Conservation (phyloP, 768 basidiomycete genomes). For the Lyophyllum shimeji region DNA sequence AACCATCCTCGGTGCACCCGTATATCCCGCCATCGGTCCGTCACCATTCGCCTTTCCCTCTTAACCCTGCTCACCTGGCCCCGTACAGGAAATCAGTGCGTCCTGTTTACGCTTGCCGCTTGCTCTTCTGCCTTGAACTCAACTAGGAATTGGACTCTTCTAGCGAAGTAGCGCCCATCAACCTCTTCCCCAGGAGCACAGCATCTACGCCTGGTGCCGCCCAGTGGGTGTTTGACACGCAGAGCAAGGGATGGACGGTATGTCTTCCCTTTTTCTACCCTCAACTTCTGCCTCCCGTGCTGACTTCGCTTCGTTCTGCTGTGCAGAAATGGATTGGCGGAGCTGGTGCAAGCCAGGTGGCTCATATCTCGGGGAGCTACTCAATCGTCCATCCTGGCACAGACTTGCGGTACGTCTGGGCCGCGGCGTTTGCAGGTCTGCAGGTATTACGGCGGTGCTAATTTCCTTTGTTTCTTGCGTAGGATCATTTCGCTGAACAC, state of each 20-base stretch:
- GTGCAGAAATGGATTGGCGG: conserved; percentile 52
- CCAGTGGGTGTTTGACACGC: conserved; percentile 60
- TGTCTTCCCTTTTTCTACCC: conserved; percentile 6
- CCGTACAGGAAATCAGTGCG: conserved; percentile 51
- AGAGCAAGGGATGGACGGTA: conserved; percentile 49
- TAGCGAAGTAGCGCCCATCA: conserved; percentile 60
- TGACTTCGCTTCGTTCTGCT: background rate
- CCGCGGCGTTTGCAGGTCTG: background rate
- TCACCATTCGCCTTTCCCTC: background rate
- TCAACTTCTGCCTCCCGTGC: background rate
- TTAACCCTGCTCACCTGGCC: background rate
- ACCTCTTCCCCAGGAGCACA: conserved; percentile 55
- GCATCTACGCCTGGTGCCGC: conserved; percentile 30
- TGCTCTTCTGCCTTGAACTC: no score
- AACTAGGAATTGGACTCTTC: no score
- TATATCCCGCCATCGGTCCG: conserved; percentile 52
- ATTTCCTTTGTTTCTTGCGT: background rate
- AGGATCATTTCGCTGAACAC: conserved; percentile 63
- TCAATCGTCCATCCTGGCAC: conserved; percentile 47
- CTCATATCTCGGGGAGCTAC: conserved; percentile 56
- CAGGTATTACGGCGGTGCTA: background rate
- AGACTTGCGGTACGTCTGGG: conserved; percentile 39
- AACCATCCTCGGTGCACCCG: conserved; percentile 35
- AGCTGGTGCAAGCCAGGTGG: conserved; percentile 40
- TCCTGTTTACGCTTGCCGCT: background rate